phyloP scores from a whole-genome alignment of 371 early-diverging fungal species.

The Lichtheimia ramosa region DNA sequence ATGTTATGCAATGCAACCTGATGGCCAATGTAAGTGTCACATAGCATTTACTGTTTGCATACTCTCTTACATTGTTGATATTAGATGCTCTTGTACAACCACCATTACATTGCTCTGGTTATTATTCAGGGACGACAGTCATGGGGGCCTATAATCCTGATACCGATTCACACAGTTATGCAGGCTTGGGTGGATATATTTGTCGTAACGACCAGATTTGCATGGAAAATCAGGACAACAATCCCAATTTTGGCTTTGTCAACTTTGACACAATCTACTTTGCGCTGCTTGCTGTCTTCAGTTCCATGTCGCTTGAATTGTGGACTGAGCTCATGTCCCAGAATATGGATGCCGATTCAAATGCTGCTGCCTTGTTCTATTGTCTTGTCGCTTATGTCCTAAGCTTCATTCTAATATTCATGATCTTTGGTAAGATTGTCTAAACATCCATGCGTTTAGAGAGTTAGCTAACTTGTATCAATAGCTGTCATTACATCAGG shows the following conservation, averaged over 20 bases:
- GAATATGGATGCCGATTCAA: constrained; percentile 54
- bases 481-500: constrained; percentile 64
- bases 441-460: neutral
- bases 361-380: constrained; percentile 47
- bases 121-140: constrained; percentile 43
- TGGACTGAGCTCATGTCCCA: constrained; percentile 63
- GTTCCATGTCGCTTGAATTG: constrained; percentile 53
- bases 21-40: constrained; percentile 32
- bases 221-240: constrained; percentile 42
- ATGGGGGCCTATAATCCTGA: constrained; percentile 41
- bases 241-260: constrained; percentile 45
- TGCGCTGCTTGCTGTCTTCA: constrained; percentile 53
- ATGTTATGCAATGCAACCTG: constrained; percentile 33
- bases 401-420: constrained; percentile 54
- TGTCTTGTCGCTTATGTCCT: constrained; percentile 55
- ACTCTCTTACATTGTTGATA: too few species aligned
- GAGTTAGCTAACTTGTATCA: neutral
- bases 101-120: constrained; percentile 54
- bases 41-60: too few species aligned
- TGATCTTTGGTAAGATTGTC: constrained; percentile 49
- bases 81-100: constrained; percentile 48
- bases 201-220: constrained; percentile 52
- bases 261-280: constrained; percentile 56
- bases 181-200: constrained; percentile 31
- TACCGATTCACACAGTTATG: constrained; percentile 32